Evolutionary conservation across 768 basidiomycete species (phyloP).

Genomic region (Glaciozyma antarctica): DNA sequence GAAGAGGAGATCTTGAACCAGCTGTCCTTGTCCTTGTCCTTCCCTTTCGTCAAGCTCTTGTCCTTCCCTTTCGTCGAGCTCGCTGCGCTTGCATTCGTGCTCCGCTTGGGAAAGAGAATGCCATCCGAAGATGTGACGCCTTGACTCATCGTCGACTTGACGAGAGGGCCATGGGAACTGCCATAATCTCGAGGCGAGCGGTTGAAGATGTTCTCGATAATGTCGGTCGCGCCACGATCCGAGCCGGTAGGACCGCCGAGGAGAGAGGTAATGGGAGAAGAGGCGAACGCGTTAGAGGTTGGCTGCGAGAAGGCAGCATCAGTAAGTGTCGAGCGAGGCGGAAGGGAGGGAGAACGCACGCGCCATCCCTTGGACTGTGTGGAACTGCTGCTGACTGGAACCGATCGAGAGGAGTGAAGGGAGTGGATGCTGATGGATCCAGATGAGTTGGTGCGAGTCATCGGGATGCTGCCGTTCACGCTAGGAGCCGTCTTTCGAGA

Average conservation of each 20-base stretch:
- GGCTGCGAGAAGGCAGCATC: background rate
- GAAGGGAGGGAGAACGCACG: background rate
- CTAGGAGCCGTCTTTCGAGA: background rate
- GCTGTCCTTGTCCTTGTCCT: no score
- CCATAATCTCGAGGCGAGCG: constrained; percentile 1
- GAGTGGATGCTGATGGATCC: constrained; percentile 6
- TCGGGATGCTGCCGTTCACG: background rate
- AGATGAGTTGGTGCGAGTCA: constrained; percentile 12
- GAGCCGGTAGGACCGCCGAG: background rate
- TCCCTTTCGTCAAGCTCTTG: no score
- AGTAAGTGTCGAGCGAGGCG: background rate
- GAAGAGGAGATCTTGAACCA: no score
- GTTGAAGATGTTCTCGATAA: constrained; percentile 27
- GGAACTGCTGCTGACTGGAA: background rate
- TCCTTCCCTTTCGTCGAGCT: no score
- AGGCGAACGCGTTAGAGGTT: background rate
- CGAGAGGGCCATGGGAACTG: background rate
- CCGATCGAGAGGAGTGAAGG: background rate
- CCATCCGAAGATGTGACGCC: no score
- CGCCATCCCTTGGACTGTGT: background rate
- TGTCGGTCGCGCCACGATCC: constrained; percentile 21
- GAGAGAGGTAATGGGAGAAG: background rate
- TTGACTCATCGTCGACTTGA: no score
- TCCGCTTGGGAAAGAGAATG: no score
- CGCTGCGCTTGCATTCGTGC: no score